Evolutionary conservation across 768 basidiomycete species (phyloP).

Genomic region (Floccularia luteovirens): DNA sequence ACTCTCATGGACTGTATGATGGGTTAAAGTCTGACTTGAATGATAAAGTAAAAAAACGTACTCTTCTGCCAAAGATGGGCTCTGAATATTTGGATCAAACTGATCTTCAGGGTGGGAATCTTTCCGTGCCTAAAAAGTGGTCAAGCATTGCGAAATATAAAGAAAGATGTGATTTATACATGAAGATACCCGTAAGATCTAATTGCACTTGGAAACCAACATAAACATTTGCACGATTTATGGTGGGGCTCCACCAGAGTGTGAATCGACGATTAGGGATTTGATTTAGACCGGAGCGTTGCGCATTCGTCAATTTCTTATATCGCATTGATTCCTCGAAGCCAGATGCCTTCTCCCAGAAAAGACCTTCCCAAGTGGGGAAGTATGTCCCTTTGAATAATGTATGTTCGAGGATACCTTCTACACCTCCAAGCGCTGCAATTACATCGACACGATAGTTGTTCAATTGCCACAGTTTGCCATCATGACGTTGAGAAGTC

Average conservation of each 20-base stretch:
- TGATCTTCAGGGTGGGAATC: constrained; percentile 97
- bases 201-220: constrained; percentile 99
- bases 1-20: constrained; percentile 70
- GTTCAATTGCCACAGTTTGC: constrained; percentile 95
- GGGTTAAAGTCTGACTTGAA: constrained; percentile 5
- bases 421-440: constrained; percentile 94
- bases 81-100: constrained; percentile 99
- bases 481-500: constrained; percentile 96
- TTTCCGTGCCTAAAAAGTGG: constrained; percentile 75
- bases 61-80: constrained; percentile 99
- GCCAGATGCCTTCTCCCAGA: constrained; percentile 98
- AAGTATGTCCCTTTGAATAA: constrained; percentile 98
- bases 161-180: constrained; percentile 31
- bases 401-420: constrained; percentile 94
- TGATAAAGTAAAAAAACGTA: constrained; percentile 32
- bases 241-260: constrained; percentile 98
- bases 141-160: constrained; percentile 1
- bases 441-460: constrained; percentile 99
- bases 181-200: constrained; percentile 96
- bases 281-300: constrained; percentile 95
- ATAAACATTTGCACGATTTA: constrained; percentile 98
- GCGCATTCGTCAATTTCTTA: constrained; percentile 96
- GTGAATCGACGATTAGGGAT: constrained; percentile 99
- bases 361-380: constrained; percentile 95
- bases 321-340: constrained; percentile 96